Percentiles rank a stretch among this genome's conserved stretches.
Conservation (phyloP, 2,329 filamentous ascomycete genomes). For the Exophiala sp. region DNA sequence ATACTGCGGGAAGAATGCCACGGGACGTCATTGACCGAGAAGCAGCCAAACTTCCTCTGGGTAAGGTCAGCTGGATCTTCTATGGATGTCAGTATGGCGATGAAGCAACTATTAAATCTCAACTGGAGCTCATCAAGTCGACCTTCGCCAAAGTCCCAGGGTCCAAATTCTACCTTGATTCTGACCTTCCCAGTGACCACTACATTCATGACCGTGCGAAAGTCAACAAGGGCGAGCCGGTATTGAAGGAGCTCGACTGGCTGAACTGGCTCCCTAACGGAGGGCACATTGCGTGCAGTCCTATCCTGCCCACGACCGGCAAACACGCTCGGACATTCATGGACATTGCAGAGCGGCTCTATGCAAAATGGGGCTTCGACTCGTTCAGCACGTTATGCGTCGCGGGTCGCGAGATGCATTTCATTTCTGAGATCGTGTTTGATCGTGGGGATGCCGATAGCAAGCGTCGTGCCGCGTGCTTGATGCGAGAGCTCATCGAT, state of each 20-base stretch:
- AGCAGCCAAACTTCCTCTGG: constrained; percentile 2
- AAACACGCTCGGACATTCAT: constrained; percentile 46
- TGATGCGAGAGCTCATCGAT: constrained; percentile 35
- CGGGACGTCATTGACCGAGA: not conserved
- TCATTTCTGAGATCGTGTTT: constrained; percentile 56
- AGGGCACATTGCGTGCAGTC: constrained; percentile 51
- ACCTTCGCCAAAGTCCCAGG: constrained; percentile 43
- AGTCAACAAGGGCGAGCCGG: constrained; percentile 27
- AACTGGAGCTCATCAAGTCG: constrained; percentile 37
- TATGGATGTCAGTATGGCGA: constrained; percentile 46
- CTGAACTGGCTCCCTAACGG: constrained; percentile 53
- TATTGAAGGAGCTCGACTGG: constrained; percentile 39
- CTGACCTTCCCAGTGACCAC: constrained; percentile 36
- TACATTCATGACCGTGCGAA: constrained; percentile 31
- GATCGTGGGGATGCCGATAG: constrained; percentile 43
- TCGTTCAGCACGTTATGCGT: constrained; percentile 51
- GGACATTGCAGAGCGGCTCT: constrained; percentile 45
- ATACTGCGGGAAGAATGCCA: not conserved
- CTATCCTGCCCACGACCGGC: constrained; percentile 50
- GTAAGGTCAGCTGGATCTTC: constrained; percentile 43
- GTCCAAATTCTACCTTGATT: constrained; percentile 41
- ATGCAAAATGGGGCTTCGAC: constrained; percentile 48
- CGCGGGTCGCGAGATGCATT: constrained; percentile 53
- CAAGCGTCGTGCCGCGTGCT: constrained; percentile 37
- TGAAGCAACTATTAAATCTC: constrained; percentile 1